Base-by-base conservation (phyloP, 2,329 filamentous ascomycete species). In the Cladosporium colombiae region DNA sequence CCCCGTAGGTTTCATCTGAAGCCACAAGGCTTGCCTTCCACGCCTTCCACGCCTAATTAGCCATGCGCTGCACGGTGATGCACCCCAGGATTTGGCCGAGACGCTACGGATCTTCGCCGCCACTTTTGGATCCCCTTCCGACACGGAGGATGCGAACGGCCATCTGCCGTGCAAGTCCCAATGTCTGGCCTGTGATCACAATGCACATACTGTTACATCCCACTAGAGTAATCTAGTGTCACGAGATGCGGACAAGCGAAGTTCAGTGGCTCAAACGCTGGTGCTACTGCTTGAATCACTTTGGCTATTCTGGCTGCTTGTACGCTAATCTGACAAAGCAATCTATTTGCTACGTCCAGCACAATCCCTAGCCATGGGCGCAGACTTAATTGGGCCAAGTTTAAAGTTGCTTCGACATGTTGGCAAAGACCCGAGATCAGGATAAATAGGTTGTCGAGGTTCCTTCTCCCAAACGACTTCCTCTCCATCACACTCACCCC, bases 341-440 rank as follows among this genome's bases (percentile, higher is more conserved):
- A 55, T 63, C 18, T 63, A 63, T 33, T 53, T 33, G 60, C 35
- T 63, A 56, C 60, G 35, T 27, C 29, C 33, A 50, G 49, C 35
- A 44, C n/a, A 25, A n/a, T 31, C 21, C 18, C 33, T 40, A 27
- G 33, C 56, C 33, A 59, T 44, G 35, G 35, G 33, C 35, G 10
- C 27, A 37, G 35, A 5, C 29, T 16, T 31, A 14, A 37, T 11
- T 37, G 53, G n/a, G n/a, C 53, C 33, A 57, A n/a, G n/a, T 10
- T 13, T 31, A 53, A 40, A 37, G 56, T 27, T 25, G 23, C 33
- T 40, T 23, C 56, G 33, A 23, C 33, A 23, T 37, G 27, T 59
- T 27, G 35, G 18, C 27, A 23, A 18, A 59, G 23, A 11, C 16
- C 56, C 16, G 11, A 13, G 4, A 59, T 53, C 16, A 59, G 44